Percentiles rank a stretch among this genome's conserved stretches.
phyloP scores from a whole-genome alignment of 768 basidiomycete species.

The Sutorius australiensis region DNA sequence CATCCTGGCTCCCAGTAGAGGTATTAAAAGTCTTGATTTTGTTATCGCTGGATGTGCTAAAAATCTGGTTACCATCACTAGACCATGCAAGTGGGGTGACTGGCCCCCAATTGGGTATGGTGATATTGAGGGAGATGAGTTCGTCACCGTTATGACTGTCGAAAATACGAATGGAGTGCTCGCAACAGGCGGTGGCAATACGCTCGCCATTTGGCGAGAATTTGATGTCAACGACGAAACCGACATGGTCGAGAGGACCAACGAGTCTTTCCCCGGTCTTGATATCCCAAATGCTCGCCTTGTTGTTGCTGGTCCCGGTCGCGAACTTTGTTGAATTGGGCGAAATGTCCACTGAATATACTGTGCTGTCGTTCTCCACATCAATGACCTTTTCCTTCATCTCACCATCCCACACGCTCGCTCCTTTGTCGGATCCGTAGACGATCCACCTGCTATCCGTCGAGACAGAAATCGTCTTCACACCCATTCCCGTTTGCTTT shows the following conservation, averaged over 20 bases:
- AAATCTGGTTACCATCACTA: not conserved
- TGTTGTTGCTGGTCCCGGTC: not conserved
- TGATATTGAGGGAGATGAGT: not conserved
- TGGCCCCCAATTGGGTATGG: too few species aligned
- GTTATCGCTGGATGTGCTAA: not conserved
- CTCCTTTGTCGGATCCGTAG: not conserved
- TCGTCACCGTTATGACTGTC: not conserved
- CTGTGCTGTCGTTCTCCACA: too few species aligned
- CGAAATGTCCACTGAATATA: not conserved
- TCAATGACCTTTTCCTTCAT: too few species aligned
- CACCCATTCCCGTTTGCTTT: not conserved
- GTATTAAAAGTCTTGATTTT: not conserved
- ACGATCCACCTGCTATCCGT: not conserved
- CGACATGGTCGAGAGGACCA: not conserved
- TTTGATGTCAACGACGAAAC: not conserved
- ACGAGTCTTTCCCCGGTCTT: not conserved
- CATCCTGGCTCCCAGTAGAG: not conserved
- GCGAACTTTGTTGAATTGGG: not conserved
- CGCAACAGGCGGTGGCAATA: not conserved
- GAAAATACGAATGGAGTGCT: not conserved
- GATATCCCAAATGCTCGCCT: not conserved
- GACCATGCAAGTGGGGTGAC: not conserved
- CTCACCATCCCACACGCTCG: not conserved
- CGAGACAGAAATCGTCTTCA: not conserved
- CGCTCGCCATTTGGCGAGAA: not conserved